Conservation (phyloP, 345 rosid genomes). For the Litchi chinensis region DNA sequence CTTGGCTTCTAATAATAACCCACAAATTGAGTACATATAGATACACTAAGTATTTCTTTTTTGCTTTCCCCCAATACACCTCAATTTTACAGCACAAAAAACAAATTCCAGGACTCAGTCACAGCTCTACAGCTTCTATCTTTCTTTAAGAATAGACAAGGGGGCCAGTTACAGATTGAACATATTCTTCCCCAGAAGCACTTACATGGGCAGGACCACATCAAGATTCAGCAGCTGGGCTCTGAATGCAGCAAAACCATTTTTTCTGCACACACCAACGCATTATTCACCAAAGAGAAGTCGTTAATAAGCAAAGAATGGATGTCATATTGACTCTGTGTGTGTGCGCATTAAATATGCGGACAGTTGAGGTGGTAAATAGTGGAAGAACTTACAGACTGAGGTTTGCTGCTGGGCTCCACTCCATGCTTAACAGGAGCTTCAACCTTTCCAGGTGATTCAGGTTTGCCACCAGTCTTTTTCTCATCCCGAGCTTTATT, state of each 20-base stretch:
- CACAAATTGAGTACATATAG: constrained; percentile 38
- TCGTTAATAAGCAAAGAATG: neutral
- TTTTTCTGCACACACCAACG: constrained; percentile 59
- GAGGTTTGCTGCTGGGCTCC: constrained; percentile 71
- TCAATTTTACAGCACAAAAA: constrained; percentile 51
- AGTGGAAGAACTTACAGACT: constrained; percentile 58
- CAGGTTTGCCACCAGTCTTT: constrained; percentile 75
- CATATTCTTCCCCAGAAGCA: constrained; percentile 37
- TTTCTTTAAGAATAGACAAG: constrained; percentile 41
- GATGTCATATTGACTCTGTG: neutral
- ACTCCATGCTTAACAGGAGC: constrained; percentile 53
- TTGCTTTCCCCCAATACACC: constrained; percentile 36
- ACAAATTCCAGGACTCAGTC: constrained; percentile 36
- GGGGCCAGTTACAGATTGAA: constrained; percentile 44
- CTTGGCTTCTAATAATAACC: constrained; percentile 29
- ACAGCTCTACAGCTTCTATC: constrained; percentile 46
- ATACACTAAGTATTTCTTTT: constrained; percentile 43
- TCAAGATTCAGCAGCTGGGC: constrained; percentile 75
- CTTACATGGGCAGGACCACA: constrained; percentile 21
- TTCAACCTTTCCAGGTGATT: constrained; percentile 67
- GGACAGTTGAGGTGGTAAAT: neutral
- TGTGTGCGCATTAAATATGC: no score
- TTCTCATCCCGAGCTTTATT: constrained; percentile 95
- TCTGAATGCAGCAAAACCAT: constrained; percentile 90
- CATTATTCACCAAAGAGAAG: constrained; percentile 3